Evolutionary conservation across 2,329 filamentous ascomycete species (phyloP), one percentile per base, ranked within the genome.

Genomic region (Ophiocordyceps camponoti-leonardi): DNA sequence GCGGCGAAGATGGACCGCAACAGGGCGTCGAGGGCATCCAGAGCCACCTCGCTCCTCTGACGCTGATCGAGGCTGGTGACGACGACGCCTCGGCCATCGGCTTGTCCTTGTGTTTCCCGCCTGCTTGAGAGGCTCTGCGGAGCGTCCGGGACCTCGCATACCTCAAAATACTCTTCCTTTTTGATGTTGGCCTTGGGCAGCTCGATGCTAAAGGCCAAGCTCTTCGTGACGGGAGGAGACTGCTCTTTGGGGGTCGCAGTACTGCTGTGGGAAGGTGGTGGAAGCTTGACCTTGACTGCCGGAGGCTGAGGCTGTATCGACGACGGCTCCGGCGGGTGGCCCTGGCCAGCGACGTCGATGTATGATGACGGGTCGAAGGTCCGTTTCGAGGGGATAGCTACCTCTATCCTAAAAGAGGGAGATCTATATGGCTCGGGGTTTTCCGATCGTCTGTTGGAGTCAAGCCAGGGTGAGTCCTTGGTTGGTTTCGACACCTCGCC

Each of bases 11-110:
- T 72, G 22, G 80, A 77, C 45, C 77, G 69, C 4, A 93, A 67
- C 43, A 87, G 72, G 35, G 74, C 73, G 46, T 82, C 75, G 13
- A 98, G 66, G 46, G 80, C 78, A 45, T 80, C 67, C 42, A 88
- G 70, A 41, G 85, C 82, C 12, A 77, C 72, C 53, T 94, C 81
- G 5, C 82, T 83, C 55, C 87, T 80, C 53, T 93, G 81, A 44
- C 82, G 81, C 60, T 94, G 85, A 55, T 93, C 86, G 2, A 86
- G 67, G 40, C 76, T 77, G 41, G 80, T 63, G 16, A 75, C 69
- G 19, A 81, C 65, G 3, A 75, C 61, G 44, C 73, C 75, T 46
- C 75, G 72, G 13, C 73, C 69, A 8, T 68, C 70, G 44, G 73
- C 67, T 19, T 64, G 59, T 20, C 67, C 64, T 22, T 69, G 65